Percentiles rank a stretch among this genome's conserved stretches.
These are phyloP conservation scores for Aspergillus fructus DNA, from an alignment of 2,329 filamentous ascomycete genomes.

Conservation along the genomic window DNA sequence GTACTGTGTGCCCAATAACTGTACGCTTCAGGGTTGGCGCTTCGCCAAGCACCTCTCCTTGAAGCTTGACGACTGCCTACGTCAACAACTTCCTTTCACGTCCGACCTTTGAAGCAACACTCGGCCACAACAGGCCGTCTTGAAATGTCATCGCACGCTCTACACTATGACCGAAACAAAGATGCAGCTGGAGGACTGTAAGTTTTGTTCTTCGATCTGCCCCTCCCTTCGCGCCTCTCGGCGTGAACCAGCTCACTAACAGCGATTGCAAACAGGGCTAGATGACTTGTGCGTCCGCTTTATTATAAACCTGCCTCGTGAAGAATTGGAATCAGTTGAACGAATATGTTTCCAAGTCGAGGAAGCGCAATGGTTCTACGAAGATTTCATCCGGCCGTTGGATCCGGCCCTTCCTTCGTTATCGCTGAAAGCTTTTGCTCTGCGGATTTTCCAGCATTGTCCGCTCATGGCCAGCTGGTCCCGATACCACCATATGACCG, in stretches of 20 bases:
- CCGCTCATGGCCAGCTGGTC: conserved; percentile 82
- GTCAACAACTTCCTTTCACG: conserved; percentile 19
- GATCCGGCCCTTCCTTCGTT: conserved; percentile 83
- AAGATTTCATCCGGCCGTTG: conserved; percentile 93
- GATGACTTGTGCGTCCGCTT: conserved; percentile 98
- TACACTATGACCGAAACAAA: conserved; percentile 71
- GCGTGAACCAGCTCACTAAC: conserved; percentile 23
- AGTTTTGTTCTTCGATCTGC: conserved; percentile 26
- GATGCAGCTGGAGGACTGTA: conserved; percentile 90
- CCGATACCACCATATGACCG: conserved; percentile 71
- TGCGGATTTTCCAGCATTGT: conserved; percentile 91
- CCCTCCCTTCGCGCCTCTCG: not conserved
- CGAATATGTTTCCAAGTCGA: conserved; percentile 98
- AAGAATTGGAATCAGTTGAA: conserved; percentile 85
- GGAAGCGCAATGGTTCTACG: conserved; percentile 99
- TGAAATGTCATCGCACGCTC: conserved; percentile 62
- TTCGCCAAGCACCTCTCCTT: conserved; percentile 26
- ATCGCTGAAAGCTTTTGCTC: conserved; percentile 78
- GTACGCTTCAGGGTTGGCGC: conserved; percentile 26
- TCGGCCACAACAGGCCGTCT: conserved; percentile 23
- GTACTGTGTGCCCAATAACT: not conserved
- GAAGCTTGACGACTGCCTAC: conserved; percentile 27
- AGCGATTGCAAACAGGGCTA: conserved; percentile 62
- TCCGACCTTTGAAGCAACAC: conserved; percentile 22
- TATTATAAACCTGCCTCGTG: conserved; percentile 91